Base-by-base conservation (phyloP, 257 asterid species). In the Rubia yunnanensis region DNA sequence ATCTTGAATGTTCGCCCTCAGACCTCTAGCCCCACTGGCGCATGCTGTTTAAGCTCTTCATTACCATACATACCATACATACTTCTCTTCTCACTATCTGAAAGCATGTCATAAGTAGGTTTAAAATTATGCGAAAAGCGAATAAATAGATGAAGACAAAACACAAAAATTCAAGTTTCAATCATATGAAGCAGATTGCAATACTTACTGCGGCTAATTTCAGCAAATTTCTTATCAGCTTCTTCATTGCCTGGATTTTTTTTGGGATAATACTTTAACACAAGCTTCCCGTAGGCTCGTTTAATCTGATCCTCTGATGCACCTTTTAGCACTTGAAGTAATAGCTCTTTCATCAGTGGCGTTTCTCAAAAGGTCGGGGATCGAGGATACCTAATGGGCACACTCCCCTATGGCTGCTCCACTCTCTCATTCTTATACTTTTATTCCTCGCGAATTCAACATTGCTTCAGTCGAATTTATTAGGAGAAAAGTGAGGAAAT, bases 281-380 rank as follows among this genome's bases (percentile, higher is more conserved):
- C 98, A 66, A 91, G 96, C 82, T 88, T 91, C 69, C 98, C 35
- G 66, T 91, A 91, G 18, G 98, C 95, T 61, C 96, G 88, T 79
- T 88, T 91, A 62, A 91, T 91, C 76, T 91, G 96, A 9, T 91
- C 98, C 20, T 91, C 98, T 10, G 98, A 69, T 59, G 98, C 98
- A 56, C 95, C 80, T 77, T 69, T 86, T 7, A 85, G 80, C 57
- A 88, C 87, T 79, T 91, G 94, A 11, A 91, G 68, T 91, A 88
- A 74, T 85, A 91, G 75, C 87, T 91, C 87, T 88, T 88, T 79
- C 96, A n/a, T n/a, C n/a, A n/a, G n/a, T n/a, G n/a, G n/a, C n/a
- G n/a, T n/a, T n/a, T n/a, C n/a, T n/a, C n/a, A n/a, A n/a, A n/a
- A n/a, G n/a, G n/a, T n/a, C n/a, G n/a, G n/a, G n/a, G n/a, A n/a